Evolutionary conservation across 2,329 filamentous ascomycete genomes (phyloP).

Genomic region (Taxawa tesnikishii): DNA sequence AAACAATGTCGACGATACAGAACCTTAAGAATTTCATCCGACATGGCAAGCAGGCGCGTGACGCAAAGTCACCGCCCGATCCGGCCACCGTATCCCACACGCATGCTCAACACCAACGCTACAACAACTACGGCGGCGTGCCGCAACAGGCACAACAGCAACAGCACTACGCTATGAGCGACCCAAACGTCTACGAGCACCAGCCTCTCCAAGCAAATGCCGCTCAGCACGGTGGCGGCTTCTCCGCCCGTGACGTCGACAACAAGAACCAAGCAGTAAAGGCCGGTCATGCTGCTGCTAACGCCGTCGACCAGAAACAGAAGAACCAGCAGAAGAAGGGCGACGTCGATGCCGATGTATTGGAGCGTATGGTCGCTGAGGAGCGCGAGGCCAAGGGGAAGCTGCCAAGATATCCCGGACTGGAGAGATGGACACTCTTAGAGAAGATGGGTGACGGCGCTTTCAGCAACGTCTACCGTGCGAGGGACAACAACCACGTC

Average conservation of each 20-base stretch:
- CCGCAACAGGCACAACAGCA: conserved; percentile 12
- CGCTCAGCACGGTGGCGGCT: conserved; percentile 43
- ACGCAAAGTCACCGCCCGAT: conserved; percentile 44
- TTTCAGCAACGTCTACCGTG: conserved; percentile 96
- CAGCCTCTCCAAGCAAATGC: conserved; percentile 37
- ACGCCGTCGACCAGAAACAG: conserved; percentile 51
- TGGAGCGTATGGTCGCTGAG: conserved; percentile 80
- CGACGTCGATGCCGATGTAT: conserved; percentile 49
- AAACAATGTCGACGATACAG: conserved; percentile 63
- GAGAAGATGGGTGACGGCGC: conserved; percentile 99
- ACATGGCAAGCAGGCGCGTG: conserved; percentile 89
- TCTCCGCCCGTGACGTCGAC: conserved; percentile 49
- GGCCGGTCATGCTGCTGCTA: conserved; percentile 52
- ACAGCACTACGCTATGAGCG: conserved; percentile 38
- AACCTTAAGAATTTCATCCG: conserved; percentile 97
- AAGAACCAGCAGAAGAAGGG: conserved; percentile 29
- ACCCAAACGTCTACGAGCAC: conserved; percentile 49
- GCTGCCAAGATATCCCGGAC: conserved; percentile 72
- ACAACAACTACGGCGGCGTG: conserved; percentile 35
- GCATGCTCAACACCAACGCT: conserved; percentile 50
- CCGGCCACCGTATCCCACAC: conserved; percentile 52
- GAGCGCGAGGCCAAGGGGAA: conserved; percentile 78
- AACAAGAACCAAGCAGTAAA: conserved; percentile 56
- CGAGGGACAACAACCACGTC: conserved; percentile 60
- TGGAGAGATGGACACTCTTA: conserved; percentile 73